Evolutionary conservation across 2,329 filamentous ascomycete species (phyloP), one percentile per base, ranked within the genome.

Genomic region (Alternaria dauci): DNA sequence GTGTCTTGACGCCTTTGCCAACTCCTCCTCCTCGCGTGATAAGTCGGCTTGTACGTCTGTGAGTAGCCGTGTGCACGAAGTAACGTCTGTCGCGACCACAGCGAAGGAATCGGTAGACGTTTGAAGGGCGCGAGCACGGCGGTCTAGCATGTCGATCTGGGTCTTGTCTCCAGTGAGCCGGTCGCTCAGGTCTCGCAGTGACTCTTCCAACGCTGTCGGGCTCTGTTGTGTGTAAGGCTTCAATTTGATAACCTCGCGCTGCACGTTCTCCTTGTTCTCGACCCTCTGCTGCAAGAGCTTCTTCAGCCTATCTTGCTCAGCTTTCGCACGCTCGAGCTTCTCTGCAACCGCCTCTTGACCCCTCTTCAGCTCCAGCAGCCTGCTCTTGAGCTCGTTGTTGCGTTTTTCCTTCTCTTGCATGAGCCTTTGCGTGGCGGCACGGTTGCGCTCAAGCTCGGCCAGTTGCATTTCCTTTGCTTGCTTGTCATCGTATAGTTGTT

Each of bases 161-260:
- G 88, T 83, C 75, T 94, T 94, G 77, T 97, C 94, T 51, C 85
- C 85, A 66, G 86, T 86, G 53, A 98, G 84, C 48, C 89, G 92
- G 72, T 92, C 90, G 63, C 89, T 92, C 56, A 99, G 83, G 65
- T 97, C 93, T 3, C 90, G 87, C 57, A 99, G 82, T 44, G 90
- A 90, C 32, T 91, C 87, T 78, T 98, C 94, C 28, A 99, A 85
- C 16, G 89, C 89, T 2, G 89, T 90, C 0, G 94, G 93, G 71
- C 91, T 96, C 76, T 98, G 93, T 58, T 94, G 87, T 42, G 95
- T 93, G 77, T 99, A 99, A 12, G 95, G 95, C 56, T 92, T 88
- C 61, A 99, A 82, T 79, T 97, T 98, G 57, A 90, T 87, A 68
- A 91, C 93, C 78, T 98, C 95, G 75, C 95, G 91, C 74, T 91